Conservation (phyloP, 495 filamentous ascomycete species). For the Tuber magnatum region DNA sequence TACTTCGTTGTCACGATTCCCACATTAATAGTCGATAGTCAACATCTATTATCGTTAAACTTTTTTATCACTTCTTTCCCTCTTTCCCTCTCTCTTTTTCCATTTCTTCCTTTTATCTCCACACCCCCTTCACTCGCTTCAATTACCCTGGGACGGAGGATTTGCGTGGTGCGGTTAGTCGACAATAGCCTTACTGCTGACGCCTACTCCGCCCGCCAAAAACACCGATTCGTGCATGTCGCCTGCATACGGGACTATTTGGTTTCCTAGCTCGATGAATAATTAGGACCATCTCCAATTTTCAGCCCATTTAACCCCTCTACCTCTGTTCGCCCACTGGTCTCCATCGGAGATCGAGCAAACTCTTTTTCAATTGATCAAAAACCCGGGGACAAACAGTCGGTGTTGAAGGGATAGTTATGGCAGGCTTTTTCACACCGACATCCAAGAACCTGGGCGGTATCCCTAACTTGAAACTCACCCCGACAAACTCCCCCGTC, state of each 20-base stretch:
- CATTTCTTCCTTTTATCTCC: constrained; percentile 27
- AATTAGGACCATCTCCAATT: constrained; percentile 28
- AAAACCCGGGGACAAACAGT: constrained; percentile 18
- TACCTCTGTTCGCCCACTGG: constrained; percentile 13
- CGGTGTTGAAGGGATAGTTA: constrained; percentile 34
- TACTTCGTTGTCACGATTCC: constrained; percentile 3
- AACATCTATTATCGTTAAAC: not conserved
- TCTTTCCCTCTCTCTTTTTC: constrained; percentile 17
- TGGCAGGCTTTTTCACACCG: constrained; percentile 40
- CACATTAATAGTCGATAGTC: constrained; percentile 1
- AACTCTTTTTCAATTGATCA: constrained; percentile 31
- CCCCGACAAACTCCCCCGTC: constrained; percentile 71
- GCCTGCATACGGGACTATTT: constrained; percentile 36
- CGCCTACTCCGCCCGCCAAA: constrained; percentile 17
- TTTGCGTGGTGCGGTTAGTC: constrained; percentile 32
- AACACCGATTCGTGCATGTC: constrained; percentile 32
- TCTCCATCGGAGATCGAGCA: constrained; percentile 15
- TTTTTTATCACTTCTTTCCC: not conserved
- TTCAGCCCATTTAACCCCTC: constrained; percentile 23
- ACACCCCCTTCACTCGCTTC: constrained; percentile 26
- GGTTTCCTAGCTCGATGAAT: constrained; percentile 32
- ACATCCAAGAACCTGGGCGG: constrained; percentile 31
- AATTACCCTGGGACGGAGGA: constrained; percentile 15
- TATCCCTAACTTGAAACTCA: constrained; percentile 55
- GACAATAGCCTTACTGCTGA: constrained; percentile 29